Evolutionary conservation across 768 basidiomycete genomes (phyloP).

Genomic region (Pluteus cervinus): DNA sequence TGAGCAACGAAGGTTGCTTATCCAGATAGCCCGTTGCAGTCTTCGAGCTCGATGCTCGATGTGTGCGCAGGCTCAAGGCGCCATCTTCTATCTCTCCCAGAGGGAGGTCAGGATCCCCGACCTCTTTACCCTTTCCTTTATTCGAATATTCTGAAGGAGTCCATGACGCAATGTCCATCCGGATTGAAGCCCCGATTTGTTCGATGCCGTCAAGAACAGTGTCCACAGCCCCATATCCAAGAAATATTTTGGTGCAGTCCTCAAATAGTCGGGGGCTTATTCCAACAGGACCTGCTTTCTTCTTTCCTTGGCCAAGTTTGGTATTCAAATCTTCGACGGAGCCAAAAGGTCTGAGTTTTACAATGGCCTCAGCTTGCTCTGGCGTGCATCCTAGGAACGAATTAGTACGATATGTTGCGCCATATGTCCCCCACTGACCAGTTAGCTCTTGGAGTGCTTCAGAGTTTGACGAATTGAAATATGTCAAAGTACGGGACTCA

Average conservation of each 20-base stretch:
- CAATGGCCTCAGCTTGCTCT: conserved; percentile 77
- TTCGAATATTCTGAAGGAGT: conserved; percentile 29
- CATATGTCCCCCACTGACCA: no score
- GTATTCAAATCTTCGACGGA: conserved; percentile 66
- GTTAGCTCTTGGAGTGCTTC: conserved; percentile 73
- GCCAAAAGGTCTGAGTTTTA: conserved; percentile 74
- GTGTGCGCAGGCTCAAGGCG: conserved; percentile 48
- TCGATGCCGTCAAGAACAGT: conserved; percentile 86
- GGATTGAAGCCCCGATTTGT: conserved; percentile 70
- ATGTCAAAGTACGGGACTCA: conserved; percentile 52
- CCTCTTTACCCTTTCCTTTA: conserved; percentile 34
- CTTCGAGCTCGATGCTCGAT: conserved; percentile 33
- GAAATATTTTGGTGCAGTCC: conserved; percentile 79
- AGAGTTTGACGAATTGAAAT: conserved; percentile 57
- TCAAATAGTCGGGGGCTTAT: conserved; percentile 89
- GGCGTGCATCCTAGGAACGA: conserved; percentile 64
- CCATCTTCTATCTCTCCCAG: conserved; percentile 49
- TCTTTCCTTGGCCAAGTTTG: conserved; percentile 82
- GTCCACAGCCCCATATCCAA: conserved; percentile 85
- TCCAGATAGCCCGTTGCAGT: conserved; percentile 62
- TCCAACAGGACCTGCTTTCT: conserved; percentile 75
- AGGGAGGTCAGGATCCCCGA: no score
- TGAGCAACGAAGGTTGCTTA: conserved; percentile 65
- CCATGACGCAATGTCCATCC: conserved; percentile 78
- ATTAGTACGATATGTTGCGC: no score